Percentiles rank a stretch among this genome's conserved stretches.
phyloP scores from a whole-genome alignment of 257 asterid species.

The Solanum pinnatisectum region DNA sequence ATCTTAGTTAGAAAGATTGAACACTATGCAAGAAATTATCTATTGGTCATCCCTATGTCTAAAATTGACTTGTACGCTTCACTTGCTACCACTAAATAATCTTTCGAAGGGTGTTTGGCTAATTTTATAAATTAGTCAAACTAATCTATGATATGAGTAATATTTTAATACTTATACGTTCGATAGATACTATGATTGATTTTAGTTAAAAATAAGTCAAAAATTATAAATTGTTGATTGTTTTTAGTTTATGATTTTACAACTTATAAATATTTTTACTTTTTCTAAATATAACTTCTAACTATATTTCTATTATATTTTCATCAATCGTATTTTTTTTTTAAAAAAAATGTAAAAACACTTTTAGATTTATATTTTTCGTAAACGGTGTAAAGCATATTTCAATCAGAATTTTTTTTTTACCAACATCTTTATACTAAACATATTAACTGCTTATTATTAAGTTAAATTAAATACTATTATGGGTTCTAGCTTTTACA shows the following conservation, averaged over 20 bases:
- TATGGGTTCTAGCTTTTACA: neutral
- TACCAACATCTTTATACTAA: neutral
- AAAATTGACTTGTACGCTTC: neutral
- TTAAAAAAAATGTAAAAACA: no score
- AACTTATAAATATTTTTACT: no score
- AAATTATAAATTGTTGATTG: no score
- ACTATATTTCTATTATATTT: neutral
- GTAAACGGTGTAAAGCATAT: neutral
- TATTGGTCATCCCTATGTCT: neutral
- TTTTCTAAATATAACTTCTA: no score
- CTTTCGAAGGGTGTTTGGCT: neutral
- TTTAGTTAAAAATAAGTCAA: neutral
- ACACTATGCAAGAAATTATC: neutral
- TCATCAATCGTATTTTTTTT: no score
- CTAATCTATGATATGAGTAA: no score
- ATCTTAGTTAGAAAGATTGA: no score
- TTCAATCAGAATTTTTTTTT: no score
- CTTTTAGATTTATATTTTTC: no score
- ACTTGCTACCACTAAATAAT: neutral
- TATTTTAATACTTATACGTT: no score
- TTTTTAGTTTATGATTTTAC: neutral
- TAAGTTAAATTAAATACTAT: no score
- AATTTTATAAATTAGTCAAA: neutral
- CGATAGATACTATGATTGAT: neutral
- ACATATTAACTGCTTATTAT: no score